A percentile compares a stretch with the other conserved stretches of the same genome.
Conservation (phyloP, 345 rosid genomes). For the Eucalyptus sp. region DNA sequence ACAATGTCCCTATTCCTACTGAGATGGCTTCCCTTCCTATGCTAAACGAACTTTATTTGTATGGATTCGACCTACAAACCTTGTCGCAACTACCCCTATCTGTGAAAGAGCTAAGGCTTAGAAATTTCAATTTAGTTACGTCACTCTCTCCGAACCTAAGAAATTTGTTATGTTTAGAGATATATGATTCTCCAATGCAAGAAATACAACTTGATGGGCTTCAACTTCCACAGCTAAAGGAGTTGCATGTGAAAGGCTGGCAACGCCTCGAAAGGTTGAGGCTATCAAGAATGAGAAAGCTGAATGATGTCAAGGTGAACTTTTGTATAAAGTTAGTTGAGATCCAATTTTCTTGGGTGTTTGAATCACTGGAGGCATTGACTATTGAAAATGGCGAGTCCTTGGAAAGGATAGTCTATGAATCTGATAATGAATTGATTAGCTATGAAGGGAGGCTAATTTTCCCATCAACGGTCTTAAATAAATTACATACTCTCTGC, state of each 20-base stretch:
- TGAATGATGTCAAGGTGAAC: rapidly evolving
- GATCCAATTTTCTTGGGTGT: background rate
- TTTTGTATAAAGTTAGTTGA: rapidly evolving
- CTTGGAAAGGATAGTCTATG: background rate
- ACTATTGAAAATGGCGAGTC: rapidly evolving
- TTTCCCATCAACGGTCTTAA: rapidly evolving
- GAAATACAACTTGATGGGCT: background rate
- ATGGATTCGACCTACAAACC: rapidly evolving
- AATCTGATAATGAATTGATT: background rate
- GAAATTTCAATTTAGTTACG: rapidly evolving
- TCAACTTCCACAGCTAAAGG: background rate
- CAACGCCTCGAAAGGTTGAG: rapidly evolving
- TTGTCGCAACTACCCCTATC: rapidly evolving
- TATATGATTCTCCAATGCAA: rapidly evolving
- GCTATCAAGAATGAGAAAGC: background rate
- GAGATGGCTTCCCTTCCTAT: rapidly evolving
- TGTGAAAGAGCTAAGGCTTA: rapidly evolving
- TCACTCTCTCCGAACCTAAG: rapidly evolving
- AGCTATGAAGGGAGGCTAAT: background rate
- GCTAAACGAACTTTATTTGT: rapidly evolving
- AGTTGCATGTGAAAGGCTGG: rapidly evolving
- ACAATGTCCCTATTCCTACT: rapidly evolving
- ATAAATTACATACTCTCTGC: rapidly evolving
- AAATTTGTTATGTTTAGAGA: background rate
- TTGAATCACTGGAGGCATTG: background rate